phyloP scores from a whole-genome alignment of 2,329 filamentous ascomycete genomes.

The Davidsoniella neocaledoniae region DNA sequence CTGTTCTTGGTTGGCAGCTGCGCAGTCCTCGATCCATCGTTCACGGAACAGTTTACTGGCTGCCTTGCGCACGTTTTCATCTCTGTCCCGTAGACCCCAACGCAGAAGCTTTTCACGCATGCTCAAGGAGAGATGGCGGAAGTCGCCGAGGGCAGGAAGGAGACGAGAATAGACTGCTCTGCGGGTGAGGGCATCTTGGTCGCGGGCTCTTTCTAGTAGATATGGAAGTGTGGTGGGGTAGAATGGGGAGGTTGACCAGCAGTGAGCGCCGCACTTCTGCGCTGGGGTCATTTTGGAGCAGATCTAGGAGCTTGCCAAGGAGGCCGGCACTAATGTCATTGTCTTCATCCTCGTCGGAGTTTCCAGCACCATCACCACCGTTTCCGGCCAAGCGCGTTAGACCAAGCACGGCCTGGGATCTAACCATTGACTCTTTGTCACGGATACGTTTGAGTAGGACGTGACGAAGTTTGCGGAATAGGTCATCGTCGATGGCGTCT shows the following conservation, averaged over 20 bases:
- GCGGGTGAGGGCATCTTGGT: slow-evolving; percentile 70
- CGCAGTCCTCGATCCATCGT: slow-evolving; percentile 95
- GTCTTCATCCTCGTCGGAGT: slow-evolving; percentile 55
- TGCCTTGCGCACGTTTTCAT: slow-evolving; percentile 85
- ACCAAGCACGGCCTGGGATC: slow-evolving; percentile 80
- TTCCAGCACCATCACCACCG: slow-evolving; percentile 53
- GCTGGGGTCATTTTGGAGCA: slow-evolving; percentile 84
- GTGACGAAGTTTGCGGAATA: slow-evolving; percentile 68
- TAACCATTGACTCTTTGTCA: slow-evolving; percentile 86
- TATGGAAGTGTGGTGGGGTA: slow-evolving; percentile 65
- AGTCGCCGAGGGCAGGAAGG: slow-evolving; percentile 79
- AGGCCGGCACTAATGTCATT: slow-evolving; percentile 50
- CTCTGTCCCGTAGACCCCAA: slow-evolving; percentile 86
- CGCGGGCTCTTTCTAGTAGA: slow-evolving; percentile 76
- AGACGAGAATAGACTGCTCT: slow-evolving; percentile 75
- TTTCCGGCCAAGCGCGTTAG: slow-evolving; percentile 73
- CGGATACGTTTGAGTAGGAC: slow-evolving; percentile 71
- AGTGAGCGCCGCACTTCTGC: slow-evolving; percentile 83
- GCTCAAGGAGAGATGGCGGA: slow-evolving; percentile 77
- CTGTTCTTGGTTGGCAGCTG: slow-evolving; percentile 45
- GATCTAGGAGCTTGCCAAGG: slow-evolving; percentile 67
- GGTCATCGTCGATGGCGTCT: slow-evolving; percentile 77
- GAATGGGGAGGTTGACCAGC: slow-evolving; percentile 76
- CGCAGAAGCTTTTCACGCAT: slow-evolving; percentile 91
- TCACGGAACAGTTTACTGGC: slow-evolving; percentile 81